These are phyloP conservation scores for Trichoderma koningiopsis DNA, from an alignment of 2,329 filamentous ascomycete species.

Conservation along the genomic window DNA sequence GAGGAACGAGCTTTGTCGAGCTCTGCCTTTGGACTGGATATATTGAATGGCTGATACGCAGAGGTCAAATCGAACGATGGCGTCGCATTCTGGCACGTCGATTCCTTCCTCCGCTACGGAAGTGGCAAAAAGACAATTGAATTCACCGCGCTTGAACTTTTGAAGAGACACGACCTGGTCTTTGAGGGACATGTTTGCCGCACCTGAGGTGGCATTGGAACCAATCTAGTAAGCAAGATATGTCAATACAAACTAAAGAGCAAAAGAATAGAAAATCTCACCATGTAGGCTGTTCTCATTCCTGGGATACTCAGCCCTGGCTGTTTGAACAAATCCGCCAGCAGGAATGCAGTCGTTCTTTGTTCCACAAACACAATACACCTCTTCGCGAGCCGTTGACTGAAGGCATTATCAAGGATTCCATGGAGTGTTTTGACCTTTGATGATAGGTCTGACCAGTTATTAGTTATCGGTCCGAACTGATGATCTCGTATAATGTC, in stretches of 20 bases:
- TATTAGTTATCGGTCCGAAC: constrained; percentile 41
- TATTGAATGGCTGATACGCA: constrained; percentile 92
- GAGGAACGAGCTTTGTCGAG: constrained; percentile 73
- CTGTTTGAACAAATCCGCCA: constrained; percentile 68
- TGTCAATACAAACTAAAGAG: not conserved
- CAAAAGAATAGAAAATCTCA: constrained; percentile 40
- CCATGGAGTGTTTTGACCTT: constrained; percentile 69
- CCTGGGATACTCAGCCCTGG: constrained; percentile 57
- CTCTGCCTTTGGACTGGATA: constrained; percentile 87
- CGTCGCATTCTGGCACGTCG: constrained; percentile 68
- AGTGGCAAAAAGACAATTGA: constrained; percentile 68
- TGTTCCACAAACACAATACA: constrained; percentile 89
- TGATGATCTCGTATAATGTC: constrained; percentile 55
- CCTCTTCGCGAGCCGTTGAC: constrained; percentile 49
- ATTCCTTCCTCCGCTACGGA: constrained; percentile 69
- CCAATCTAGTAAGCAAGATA: constrained; percentile 35
- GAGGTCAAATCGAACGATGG: constrained; percentile 77
- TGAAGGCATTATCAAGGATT: constrained; percentile 66
- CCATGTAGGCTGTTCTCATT: constrained; percentile 63
- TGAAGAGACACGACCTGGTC: constrained; percentile 74
- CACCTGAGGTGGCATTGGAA: constrained; percentile 39
- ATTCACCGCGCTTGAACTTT: constrained; percentile 59
- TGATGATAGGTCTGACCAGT: constrained; percentile 57
- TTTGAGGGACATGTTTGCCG: constrained; percentile 67
- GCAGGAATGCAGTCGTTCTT: constrained; percentile 72